phyloP scores from a whole-genome alignment of 345 rosid species.

The Brassica nigra region DNA sequence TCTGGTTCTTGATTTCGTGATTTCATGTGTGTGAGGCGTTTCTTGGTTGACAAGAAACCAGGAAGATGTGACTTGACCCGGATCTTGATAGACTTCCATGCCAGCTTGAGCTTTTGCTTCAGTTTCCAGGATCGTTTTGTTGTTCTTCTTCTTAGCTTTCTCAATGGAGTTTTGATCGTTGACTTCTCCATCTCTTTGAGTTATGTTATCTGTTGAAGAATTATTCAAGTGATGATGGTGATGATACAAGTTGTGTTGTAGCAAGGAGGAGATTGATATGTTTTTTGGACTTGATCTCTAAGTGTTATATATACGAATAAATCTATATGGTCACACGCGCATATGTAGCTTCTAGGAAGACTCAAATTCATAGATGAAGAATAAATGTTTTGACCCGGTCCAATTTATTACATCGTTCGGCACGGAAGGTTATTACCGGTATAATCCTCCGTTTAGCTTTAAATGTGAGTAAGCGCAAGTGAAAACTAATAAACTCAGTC shows the following conservation, averaged over 20 bases:
- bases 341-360: constrained; percentile 30
- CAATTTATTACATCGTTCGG: background rate
- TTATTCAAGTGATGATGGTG: constrained; percentile 12
- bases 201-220: background rate
- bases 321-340: background rate
- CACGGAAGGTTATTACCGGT: background rate
- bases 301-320: background rate
- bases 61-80: constrained; percentile 39
- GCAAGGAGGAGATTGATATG: constrained; percentile 21
- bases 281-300: background rate
- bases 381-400: constrained; percentile 36
- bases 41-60: constrained; percentile 31
- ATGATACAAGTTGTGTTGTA: background rate
- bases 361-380: constrained; percentile 14
- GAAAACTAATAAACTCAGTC: background rate
- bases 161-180: constrained; percentile 28
- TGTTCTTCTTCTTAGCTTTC: constrained; percentile 37
- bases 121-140: constrained; percentile 45
- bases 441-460: constrained; percentile 7
- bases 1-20: constrained; percentile 25
- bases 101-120: constrained; percentile 43
- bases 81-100: constrained; percentile 48
- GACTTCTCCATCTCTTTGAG: constrained; percentile 28
- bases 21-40: constrained; percentile 36
- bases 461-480: constrained; percentile 4